A percentile compares a stretch with the other conserved stretches of the same genome.
These are phyloP conservation scores for Fusarium guadeloupense DNA, from an alignment of 2,329 filamentous ascomycete species.

Conservation along the genomic window DNA sequence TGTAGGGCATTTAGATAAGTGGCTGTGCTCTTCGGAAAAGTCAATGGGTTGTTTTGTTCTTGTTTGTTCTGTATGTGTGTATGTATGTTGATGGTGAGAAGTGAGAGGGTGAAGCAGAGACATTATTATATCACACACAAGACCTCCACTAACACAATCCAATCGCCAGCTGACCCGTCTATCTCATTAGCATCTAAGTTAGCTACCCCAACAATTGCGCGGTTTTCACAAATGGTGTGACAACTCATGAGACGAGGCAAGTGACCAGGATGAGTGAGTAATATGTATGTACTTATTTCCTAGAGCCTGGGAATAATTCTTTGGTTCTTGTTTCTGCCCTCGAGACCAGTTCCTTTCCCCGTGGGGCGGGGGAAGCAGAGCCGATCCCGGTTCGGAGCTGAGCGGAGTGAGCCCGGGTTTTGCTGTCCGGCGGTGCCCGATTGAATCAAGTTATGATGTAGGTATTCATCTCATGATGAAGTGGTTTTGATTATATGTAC, in stretches of 20 bases:
- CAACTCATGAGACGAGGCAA: conserved; percentile 10
- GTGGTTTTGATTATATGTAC: neutral
- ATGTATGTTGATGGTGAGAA: conserved; percentile 1
- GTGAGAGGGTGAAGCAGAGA: conserved; percentile 16
- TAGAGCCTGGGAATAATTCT: neutral
- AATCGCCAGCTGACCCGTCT: conserved; percentile 26
- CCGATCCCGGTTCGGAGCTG: conserved; percentile 35
- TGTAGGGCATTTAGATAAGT: conserved; percentile 13
- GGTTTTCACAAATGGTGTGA: conserved; percentile 37
- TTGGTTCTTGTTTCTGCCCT: neutral
- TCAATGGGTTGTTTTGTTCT: neutral
- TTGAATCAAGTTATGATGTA: conserved; percentile 1
- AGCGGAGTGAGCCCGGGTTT: conserved; percentile 26
- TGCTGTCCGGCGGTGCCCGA: conserved; percentile 23
- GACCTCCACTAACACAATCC: conserved; percentile 30
- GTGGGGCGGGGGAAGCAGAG: conserved; percentile 3
- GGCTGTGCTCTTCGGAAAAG: neutral
- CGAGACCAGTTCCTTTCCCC: neutral
- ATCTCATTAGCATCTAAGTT: conserved; percentile 12
- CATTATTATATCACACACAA: conserved; percentile 37
- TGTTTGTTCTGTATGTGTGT: neutral
- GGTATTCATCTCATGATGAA: conserved; percentile 1
- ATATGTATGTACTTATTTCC: no score
- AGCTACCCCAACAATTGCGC: conserved; percentile 26
- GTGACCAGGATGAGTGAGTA: neutral